These are phyloP conservation scores for Ilyonectria sp. DNA, from an alignment of 2,329 filamentous ascomycete species.

Conservation along the genomic window DNA sequence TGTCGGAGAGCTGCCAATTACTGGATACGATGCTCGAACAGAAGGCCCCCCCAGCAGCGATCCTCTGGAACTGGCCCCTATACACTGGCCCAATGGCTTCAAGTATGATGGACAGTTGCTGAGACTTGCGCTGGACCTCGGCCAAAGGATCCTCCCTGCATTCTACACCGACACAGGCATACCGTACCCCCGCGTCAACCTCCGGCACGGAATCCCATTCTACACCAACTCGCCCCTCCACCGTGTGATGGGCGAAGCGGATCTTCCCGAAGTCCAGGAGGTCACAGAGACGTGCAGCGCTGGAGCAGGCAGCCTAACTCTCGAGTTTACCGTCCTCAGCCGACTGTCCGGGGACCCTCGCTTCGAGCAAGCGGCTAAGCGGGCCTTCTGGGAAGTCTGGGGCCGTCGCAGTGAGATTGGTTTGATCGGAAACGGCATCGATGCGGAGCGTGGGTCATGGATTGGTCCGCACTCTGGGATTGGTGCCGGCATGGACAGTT, in stretches of 20 bases:
- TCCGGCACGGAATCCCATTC: conserved; percentile 91
- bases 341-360: conserved; percentile 86
- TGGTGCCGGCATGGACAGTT: conserved; percentile 96
- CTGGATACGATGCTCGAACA: conserved; percentile 75
- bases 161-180: conserved; percentile 94
- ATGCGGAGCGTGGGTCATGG: conserved; percentile 93
- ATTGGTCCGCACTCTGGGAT: conserved; percentile 92
- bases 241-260: conserved; percentile 58
- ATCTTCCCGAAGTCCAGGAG: conserved; percentile 67
- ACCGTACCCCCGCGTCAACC: conserved; percentile 94
- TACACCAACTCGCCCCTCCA: conserved; percentile 90
- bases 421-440: conserved; percentile 91
- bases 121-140: conserved; percentile 89
- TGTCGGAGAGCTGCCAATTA: conserved; percentile 89
- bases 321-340: conserved; percentile 94
- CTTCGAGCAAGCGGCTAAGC: conserved; percentile 92
- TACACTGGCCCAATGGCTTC: conserved; percentile 83
- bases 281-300: conserved; percentile 97
- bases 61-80: conserved; percentile 66
- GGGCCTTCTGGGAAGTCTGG: conserved; percentile 99
- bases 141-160: conserved; percentile 86
- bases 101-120: conserved; percentile 91
- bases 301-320: conserved; percentile 93
- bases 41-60: conserved; percentile 51
- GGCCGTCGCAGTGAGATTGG: conserved; percentile 86